phyloP scores from a whole-genome alignment of 257 asterid genomes.

The Verbena officinalis region DNA sequence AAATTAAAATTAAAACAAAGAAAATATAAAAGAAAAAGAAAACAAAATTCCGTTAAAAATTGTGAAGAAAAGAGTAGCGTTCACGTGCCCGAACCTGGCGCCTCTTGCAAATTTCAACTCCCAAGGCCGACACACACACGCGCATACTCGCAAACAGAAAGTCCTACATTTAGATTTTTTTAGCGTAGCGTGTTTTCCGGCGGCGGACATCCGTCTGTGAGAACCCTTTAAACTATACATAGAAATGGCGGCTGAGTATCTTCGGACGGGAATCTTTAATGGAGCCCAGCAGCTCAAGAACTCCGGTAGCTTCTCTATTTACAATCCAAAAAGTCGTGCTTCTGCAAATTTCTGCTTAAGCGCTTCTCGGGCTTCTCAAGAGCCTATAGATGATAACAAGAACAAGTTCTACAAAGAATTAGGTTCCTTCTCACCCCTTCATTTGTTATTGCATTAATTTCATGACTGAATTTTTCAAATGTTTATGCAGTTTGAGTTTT shows the following conservation, averaged over 20 bases:
- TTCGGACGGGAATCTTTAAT: conserved; percentile 20
- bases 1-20: too few species aligned
- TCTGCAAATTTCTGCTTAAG: conserved; percentile 35
- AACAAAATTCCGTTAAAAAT: not conserved
- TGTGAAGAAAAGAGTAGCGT: conserved; percentile 21
- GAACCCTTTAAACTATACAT: not conserved
- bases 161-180: too few species aligned
- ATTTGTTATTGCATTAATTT: not conserved
- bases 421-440: conserved; percentile 41
- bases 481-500: not conserved
- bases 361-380: conserved; percentile 57
- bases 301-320: conserved; percentile 25
- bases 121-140: not conserved
- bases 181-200: conserved; percentile 27
- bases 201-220: conserved; percentile 21
- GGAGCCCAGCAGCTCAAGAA: conserved; percentile 34
- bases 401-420: conserved; percentile 67
- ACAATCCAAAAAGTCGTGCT: conserved; percentile 28
- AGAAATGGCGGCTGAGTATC: conserved; percentile 51
- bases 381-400: conserved; percentile 47
- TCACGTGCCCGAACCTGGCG: conserved; percentile 39
- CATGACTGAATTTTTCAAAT: not conserved
- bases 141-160: not conserved
- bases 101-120: conserved; percentile 38
- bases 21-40: not conserved